Evolutionary conservation across 768 basidiomycete species (phyloP), one percentile per base, ranked within the genome.

Genomic region (Trametes meyenii): DNA sequence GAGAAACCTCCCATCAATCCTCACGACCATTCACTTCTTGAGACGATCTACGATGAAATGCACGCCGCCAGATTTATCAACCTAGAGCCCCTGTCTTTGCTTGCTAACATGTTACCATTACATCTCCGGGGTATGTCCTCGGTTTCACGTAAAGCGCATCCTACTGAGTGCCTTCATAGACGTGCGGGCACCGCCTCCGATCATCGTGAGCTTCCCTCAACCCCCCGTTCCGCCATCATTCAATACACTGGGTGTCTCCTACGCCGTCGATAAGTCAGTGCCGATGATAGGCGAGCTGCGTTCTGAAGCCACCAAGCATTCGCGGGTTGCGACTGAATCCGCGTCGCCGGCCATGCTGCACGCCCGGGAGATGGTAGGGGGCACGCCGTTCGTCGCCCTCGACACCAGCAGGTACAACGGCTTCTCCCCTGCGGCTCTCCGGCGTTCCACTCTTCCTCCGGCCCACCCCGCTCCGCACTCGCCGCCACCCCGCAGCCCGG

Each of bases 11-110:
- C 84, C 0, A 63, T 68, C 3, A 83, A 91, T 68, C 89, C 89
- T 3, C 78, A 86, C 10, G 87, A 91, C 61, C 90, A 91, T 67
- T 79, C 81, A 0, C 64, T 88, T 13, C 75, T 92, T 23, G 84
- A 87, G 66, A 74, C 73, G 46, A 85, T 90, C 12, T 91, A 89
- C 75, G 79, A 75, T 19, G 84, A 86, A 64, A 86, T 88, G 83
- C 85, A 90, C 26, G 82, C 82, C 5, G 77, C 83, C 14, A 76
- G 87, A 38, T 90, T 88, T 66, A 85, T 92, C 67, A 90, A 90
- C 69, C 72, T 82, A 2, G 74, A 83, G 23, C 89, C 89, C 2
- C 70, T 90, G 16, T 85, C 86, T 1, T 65, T 90, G 43, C 72
- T 92, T 51, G 75, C 79, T 14, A 86, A 85, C 63, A 76, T 78